These are phyloP conservation scores for Pistacia atlantica DNA, from an alignment of 345 rosid species.

Conservation along the genomic window DNA sequence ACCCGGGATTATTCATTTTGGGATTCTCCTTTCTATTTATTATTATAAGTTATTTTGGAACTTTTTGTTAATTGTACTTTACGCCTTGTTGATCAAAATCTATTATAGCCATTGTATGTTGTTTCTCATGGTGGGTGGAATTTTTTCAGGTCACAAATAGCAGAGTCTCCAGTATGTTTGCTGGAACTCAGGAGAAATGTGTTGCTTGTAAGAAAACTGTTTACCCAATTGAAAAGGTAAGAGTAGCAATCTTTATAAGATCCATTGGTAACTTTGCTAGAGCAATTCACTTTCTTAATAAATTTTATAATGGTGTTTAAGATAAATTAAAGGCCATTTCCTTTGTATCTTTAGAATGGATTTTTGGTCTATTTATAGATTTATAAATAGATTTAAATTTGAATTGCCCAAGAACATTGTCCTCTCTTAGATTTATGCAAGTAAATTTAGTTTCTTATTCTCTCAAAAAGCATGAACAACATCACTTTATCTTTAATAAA, in stretches of 20 bases:
- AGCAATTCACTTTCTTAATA: not conserved
- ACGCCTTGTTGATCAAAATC: not conserved
- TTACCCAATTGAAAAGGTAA: slow-evolving; percentile 75
- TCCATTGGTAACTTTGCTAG: not conserved
- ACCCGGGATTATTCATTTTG: not conserved
- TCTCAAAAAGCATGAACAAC: not conserved
- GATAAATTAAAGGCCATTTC: not conserved
- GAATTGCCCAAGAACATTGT: not conserved
- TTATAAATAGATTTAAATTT: not conserved
- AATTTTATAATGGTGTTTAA: not conserved
- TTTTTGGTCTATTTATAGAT: not conserved
- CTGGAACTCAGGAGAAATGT: slow-evolving; percentile 83
- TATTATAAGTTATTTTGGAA: not conserved
- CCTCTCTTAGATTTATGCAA: not conserved
- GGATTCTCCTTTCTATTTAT: not conserved
- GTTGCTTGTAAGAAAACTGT: slow-evolving; percentile 76
- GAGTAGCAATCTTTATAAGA: not conserved
- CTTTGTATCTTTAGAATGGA: not conserved
- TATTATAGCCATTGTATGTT: not conserved
- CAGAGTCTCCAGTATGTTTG: slow-evolving; percentile 66
- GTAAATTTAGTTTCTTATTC: not conserved
- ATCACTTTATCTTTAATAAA: not conserved
- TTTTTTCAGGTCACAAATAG: slow-evolving; percentile 48
- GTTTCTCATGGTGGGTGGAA: slow-evolving; percentile 2
- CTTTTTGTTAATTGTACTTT: not conserved